Evolutionary conservation across 2,329 filamentous ascomycete species (phyloP).

Genomic region (Chrysoporthe cubensis): DNA sequence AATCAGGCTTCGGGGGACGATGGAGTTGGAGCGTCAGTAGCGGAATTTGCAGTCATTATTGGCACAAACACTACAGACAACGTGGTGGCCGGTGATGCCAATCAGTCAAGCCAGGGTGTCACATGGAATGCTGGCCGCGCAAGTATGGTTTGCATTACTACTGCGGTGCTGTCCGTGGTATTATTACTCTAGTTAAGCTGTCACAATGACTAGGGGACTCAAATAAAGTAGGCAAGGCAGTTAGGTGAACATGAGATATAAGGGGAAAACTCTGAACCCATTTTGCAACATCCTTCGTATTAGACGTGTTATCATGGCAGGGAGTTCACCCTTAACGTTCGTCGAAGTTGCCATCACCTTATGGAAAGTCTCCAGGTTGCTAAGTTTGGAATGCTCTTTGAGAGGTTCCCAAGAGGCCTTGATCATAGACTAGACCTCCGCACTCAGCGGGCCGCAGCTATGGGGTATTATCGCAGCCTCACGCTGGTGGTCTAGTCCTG

Average conservation of each 20-base stretch:
- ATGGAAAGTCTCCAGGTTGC: not conserved
- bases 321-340: no score
- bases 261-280: no score
- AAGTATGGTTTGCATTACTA: no score
- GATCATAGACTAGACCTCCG: not conserved
- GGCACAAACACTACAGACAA: not conserved
- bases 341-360: not conserved
- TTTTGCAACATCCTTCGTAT: no score
- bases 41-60: slow-evolving; percentile 25
- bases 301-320: no score
- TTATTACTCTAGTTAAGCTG: not conserved
- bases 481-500: not conserved
- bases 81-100: not conserved
- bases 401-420: slow-evolving; percentile 13
- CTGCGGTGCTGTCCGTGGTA: not conserved
- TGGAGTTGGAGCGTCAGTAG: slow-evolving; percentile 22
- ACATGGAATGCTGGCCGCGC: not conserved
- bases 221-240: no score
- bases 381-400: slow-evolving; percentile 12
- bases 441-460: slow-evolving; percentile 5
- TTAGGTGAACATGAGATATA: no score
- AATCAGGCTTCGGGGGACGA: slow-evolving; percentile 24
- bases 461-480: no score
- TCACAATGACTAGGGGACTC: not conserved
- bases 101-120: not conserved